Evolutionary conservation across 148 eudicot genomes (phyloP), one percentile per base, ranked within the genome.

Genomic region (Rhododendron williamsianum): DNA sequence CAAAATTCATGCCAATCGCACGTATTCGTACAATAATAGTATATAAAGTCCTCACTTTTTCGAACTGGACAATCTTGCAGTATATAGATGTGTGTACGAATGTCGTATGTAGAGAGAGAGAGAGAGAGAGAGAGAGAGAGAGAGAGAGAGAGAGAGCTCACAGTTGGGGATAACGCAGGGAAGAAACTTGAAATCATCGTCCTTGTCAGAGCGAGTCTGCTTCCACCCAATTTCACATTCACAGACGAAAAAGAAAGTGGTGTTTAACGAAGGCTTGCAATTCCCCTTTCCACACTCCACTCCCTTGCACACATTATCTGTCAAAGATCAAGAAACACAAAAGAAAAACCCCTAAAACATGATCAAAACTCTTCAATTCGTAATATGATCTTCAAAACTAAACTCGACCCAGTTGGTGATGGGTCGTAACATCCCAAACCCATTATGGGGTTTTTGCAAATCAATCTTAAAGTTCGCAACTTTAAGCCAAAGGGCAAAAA

Each of bases 81-180:
- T 41, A 41, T 41, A 41, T 41, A 41, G 45, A 41, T 41, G 7
- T 41, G 45, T 41, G 45, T 41, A 41, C 45, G 45, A 6, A 41
- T 41, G 43, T 41, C 51, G 51, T 48, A 48, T 48, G 51, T 16
- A 52, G 21, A 43, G 9, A 45, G 33, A 49, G 76, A 71, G 23
- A 79, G 63, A 83, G 25, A 69, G 27, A 35, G 85, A 69, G 76
- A 58, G 85, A 69, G 76, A 58, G 73, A 58, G 78, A 35, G 6
- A 74, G 30, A 81, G 56, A 86, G 80, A 84, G 82, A 87, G 77
- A 87, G 72, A 54, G 56, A 80, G 80, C 93, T 91, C 9, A 95
- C 98, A 94, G 69, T 95, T 93, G 71, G 98, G 98, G n/a, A 94
- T 88, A 7, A 94, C 93, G 85, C 98, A 94, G 72, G 98, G 98